Evolutionary conservation across 2,329 filamentous ascomycete genomes (phyloP).

Genomic region (Diaporthe aspalathi): DNA sequence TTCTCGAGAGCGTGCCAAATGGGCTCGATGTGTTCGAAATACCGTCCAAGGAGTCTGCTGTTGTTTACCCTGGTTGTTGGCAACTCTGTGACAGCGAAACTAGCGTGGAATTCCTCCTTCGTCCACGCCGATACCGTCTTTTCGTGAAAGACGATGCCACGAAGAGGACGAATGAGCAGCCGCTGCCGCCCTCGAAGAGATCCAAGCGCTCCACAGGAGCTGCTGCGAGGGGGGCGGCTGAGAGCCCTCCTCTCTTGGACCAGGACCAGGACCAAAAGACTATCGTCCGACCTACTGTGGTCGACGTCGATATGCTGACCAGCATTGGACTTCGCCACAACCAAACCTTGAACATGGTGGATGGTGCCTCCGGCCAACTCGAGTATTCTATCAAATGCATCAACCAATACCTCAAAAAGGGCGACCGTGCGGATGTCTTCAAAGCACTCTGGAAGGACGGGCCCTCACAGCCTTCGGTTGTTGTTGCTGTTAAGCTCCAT

Average conservation of each 20-base stretch:
- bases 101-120: no score
- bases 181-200: background rate
- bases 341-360: background rate
- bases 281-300: background rate
- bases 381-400: background rate
- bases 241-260: background rate
- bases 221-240: background rate
- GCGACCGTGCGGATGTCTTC: background rate
- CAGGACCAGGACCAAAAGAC: no score
- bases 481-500: background rate
- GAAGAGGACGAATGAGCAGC: background rate
- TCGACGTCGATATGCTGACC: background rate
- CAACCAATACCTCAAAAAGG: background rate
- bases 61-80: no score
- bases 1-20: background rate
- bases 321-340: background rate
- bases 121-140: no score
- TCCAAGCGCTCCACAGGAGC: background rate
- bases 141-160: background rate
- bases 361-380: background rate
- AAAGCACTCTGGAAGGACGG: background rate
- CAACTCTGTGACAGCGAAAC: no score
- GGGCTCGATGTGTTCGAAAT: no score
- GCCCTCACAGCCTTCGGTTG: background rate
- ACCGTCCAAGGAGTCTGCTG: no score